Evolutionary conservation across 768 basidiomycete genomes (phyloP), one percentile per base, ranked within the genome.

Genomic region (Mycena metata): DNA sequence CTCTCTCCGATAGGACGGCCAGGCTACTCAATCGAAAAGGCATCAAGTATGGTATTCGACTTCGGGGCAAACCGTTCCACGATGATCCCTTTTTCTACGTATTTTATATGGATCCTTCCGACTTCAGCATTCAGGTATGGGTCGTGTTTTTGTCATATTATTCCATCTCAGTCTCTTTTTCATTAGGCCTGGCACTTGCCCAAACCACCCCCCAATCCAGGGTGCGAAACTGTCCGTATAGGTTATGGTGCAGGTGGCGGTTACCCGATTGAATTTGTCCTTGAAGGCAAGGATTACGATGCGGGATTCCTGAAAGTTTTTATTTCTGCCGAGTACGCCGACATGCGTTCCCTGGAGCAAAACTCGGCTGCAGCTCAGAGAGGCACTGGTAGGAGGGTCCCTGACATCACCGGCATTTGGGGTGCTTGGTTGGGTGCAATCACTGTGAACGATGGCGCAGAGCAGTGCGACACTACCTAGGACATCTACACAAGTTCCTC

Each of bases 241-340:
- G n/a, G n/a, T n/a, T n/a, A n/a, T n/a, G n/a, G n/a, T n/a, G 56
- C 56, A 57, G 56, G 56, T 42, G 56, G 56, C 56, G 56, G 56
- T 57, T 42, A 13, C 56, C 56, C 41, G 41, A 57, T 57, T 57
- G 56, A 57, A 57, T 57, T 57, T 57, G 41, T 4, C 56, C 56
- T 43, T 26, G 56, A 57, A 57, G 56, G 56, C 41, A 57, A 57
- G 56, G 56, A 57, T 57, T 43, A 43, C 41, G 56, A 57, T 57
- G 41, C 41, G 56, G 56, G 56, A 43, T 57, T 57, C 56, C 56
- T 57, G 10, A 57, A 57, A 17, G 56, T 57, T 57, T 57, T 57
- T 57, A 26, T 43, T 24, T 57, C 41, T 42, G 26, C 41, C 4
- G 55, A 56, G 36, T 56, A 56, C 39, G 36, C 39, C 55, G 39